phyloP scores from a whole-genome alignment of 2,329 filamentous ascomycete species.

The Rutstroemia sp. region DNA sequence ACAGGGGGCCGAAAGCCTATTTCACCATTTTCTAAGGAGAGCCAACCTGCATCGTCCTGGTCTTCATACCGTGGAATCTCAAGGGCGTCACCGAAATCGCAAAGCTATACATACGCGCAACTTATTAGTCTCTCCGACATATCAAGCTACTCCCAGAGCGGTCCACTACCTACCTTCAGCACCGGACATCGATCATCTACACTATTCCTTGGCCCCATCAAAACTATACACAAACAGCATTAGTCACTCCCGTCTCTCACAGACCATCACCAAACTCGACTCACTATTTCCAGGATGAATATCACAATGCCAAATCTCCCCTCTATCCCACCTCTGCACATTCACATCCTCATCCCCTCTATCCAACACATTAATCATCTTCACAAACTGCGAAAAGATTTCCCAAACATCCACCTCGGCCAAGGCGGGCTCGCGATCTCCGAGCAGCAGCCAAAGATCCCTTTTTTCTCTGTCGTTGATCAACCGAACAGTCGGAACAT shows the following conservation, averaged over 20 bases:
- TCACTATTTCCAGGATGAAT: slow-evolving; percentile 1
- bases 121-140: background rate
- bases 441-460: too few species aligned
- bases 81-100: slow-evolving; percentile 1
- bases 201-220: background rate
- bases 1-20: background rate
- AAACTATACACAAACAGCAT: background rate
- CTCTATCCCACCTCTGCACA: background rate
- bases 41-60: background rate
- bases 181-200: background rate
- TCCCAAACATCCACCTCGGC: background rate
- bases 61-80: background rate
- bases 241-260: too few species aligned
- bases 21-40: background rate
- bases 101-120: background rate
- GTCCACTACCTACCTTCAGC: background rate
- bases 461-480: too few species aligned
- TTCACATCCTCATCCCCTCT: background rate
- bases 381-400: background rate
- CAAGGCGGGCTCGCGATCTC: too few species aligned
- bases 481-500: too few species aligned
- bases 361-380: slow-evolving; percentile 1
- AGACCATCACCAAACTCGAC: background rate
- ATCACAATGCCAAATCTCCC: slow-evolving; percentile 2
- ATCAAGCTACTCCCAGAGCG: background rate